These are phyloP conservation scores for Clitopilus hobsonii DNA, from an alignment of 768 basidiomycete genomes.

Conservation along the genomic window DNA sequence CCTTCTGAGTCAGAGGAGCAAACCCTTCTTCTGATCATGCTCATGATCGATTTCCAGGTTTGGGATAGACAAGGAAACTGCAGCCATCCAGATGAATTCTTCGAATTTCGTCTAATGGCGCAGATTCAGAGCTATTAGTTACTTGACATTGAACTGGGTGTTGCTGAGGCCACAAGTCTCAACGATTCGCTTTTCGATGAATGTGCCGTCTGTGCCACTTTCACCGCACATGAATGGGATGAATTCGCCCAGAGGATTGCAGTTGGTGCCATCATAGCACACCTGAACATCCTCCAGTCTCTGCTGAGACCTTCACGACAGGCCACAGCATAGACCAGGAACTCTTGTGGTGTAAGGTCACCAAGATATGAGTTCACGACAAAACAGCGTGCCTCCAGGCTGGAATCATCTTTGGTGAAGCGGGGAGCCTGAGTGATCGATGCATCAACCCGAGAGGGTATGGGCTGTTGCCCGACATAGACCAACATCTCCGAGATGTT, in stretches of 20 bases:
- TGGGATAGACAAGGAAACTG: too few species aligned
- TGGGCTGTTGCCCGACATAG: constrained; percentile 96
- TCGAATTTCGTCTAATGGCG: too few species aligned
- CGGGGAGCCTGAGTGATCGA: constrained; percentile 93
- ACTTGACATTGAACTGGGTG: constrained; percentile 83
- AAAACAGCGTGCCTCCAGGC: constrained; percentile 95
- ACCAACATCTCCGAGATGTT: constrained; percentile 99
- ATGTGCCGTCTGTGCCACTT: constrained; percentile 98
- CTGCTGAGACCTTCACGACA: constrained; percentile 99
- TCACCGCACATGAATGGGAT: constrained; percentile 97
- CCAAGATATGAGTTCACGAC: constrained; percentile 98
- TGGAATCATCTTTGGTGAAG: constrained; percentile 98
- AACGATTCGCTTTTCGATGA: constrained; percentile 92
- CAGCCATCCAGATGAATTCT: too few species aligned
- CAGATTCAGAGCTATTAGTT: too few species aligned
- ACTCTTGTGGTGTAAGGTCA: constrained; percentile 95
- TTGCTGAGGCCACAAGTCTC: constrained; percentile 84
- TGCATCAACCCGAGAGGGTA: constrained; percentile 97
- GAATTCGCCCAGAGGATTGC: constrained; percentile 94
- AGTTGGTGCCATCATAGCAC: constrained; percentile 95
- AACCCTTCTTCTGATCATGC: too few species aligned
- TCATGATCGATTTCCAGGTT: too few species aligned
- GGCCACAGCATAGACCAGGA: constrained; percentile 99
- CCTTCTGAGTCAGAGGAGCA: too few species aligned
- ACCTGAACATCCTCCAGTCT: constrained; percentile 98